These are phyloP conservation scores for Phalaenopsis equestris DNA, from an alignment of 106 monocot species.

Conservation along the genomic window DNA sequence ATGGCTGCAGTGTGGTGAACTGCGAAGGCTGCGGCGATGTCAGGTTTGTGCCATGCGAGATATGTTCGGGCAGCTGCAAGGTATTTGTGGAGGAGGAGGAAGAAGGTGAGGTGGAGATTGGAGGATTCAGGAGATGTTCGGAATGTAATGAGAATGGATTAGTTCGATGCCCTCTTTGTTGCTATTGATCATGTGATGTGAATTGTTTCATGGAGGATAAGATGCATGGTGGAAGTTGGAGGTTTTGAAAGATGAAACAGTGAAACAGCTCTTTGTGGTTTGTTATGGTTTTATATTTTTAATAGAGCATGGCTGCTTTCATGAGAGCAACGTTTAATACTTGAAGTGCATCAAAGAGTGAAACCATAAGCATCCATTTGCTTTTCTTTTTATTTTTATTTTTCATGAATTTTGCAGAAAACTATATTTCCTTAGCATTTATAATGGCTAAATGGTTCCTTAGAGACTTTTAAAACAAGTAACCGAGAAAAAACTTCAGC, in stretches of 20 bases:
- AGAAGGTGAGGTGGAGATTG: conserved; percentile 5
- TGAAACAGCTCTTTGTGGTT: background rate
- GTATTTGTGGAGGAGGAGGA: conserved; percentile 24
- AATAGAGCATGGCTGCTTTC: background rate
- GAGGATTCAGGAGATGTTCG: conserved; percentile 34
- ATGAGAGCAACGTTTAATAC: background rate
- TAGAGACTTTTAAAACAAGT: too few species aligned
- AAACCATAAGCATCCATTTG: too few species aligned
- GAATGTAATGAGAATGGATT: conserved; percentile 67
- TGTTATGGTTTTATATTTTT: background rate
- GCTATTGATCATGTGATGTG: conserved; percentile 11
- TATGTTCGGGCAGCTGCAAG: conserved; percentile 65
- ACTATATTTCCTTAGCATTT: too few species aligned
- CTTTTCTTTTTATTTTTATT: too few species aligned
- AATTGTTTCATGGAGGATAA: background rate
- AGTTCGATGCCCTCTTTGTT: conserved; percentile 41
- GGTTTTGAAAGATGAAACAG: background rate
- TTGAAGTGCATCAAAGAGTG: too few species aligned
- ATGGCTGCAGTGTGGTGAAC: background rate
- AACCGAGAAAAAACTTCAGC: too few species aligned
- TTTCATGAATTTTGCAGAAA: too few species aligned
- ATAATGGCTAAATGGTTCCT: too few species aligned
- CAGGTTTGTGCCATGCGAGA: conserved; percentile 45
- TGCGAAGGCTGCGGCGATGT: conserved; percentile 50
- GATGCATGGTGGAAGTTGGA: background rate